Percentiles rank a stretch among this genome's conserved stretches.
phyloP scores from a whole-genome alignment of 805 yeast species.

The Limtongozyma cylindracea region DNA sequence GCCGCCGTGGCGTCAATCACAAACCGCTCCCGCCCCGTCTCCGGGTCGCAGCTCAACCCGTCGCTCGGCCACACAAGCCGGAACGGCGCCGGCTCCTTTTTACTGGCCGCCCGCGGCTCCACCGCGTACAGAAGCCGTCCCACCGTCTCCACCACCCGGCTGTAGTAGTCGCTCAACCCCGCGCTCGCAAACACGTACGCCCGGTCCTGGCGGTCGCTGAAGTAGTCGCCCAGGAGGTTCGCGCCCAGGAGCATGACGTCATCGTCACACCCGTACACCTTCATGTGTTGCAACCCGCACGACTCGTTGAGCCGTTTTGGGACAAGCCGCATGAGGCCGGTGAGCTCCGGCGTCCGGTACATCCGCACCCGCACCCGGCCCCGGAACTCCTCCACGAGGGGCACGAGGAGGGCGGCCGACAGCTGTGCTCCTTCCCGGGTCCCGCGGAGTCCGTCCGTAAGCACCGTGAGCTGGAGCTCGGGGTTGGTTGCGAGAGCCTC shows the following conservation, averaged over 20 bases:
- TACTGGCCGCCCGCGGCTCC: too few species aligned
- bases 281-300: slow-evolving; percentile 91
- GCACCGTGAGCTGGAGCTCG: slow-evolving; percentile 38
- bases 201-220: slow-evolving; percentile 85
- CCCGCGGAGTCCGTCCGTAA: slow-evolving; percentile 76
- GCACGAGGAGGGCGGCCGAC: slow-evolving; percentile 51
- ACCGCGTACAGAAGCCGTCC: slow-evolving; percentile 47
- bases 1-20: slow-evolving; percentile 26
- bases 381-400: slow-evolving; percentile 38
- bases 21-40: slow-evolving; percentile 21
- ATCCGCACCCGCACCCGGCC: slow-evolving; percentile 55
- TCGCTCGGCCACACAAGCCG: slow-evolving; percentile 49
- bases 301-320: slow-evolving; percentile 85
- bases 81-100: too few species aligned
- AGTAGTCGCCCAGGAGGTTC: slow-evolving; percentile 74
- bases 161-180: slow-evolving; percentile 46
- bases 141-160: slow-evolving; percentile 39
- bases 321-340: slow-evolving; percentile 36
- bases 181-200: slow-evolving; percentile 47
- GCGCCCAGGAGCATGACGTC: slow-evolving; percentile 83
- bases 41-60: slow-evolving; percentile 47
- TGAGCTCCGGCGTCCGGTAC: slow-evolving; percentile 74
- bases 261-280: slow-evolving; percentile 82
- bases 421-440: slow-evolving; percentile 81
- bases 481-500: slow-evolving; percentile 34